phyloP scores from a whole-genome alignment of 768 basidiomycete species.

The Phanerochaete carnosa region DNA sequence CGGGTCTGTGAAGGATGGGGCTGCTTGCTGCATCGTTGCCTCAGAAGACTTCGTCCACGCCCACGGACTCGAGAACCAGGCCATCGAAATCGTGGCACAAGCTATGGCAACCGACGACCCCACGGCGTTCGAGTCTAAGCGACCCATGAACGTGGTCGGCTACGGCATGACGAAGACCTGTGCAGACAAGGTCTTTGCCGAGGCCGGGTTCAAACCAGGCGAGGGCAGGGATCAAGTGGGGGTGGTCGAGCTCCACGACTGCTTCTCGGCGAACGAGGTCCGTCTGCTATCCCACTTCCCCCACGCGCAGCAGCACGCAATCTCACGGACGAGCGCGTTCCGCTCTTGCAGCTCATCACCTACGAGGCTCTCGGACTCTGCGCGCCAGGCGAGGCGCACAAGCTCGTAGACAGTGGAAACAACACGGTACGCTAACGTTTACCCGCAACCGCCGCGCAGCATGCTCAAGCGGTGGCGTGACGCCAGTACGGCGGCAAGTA shows the following conservation, averaged over 20 bases:
- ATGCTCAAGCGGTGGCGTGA: background rate
- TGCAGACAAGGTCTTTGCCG: slow-evolving; percentile 64
- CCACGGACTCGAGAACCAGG: slow-evolving; percentile 78
- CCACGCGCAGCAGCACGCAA: background rate
- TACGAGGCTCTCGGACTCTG: slow-evolving; percentile 82
- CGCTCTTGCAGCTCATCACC: slow-evolving; percentile 60
- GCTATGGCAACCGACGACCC: slow-evolving; percentile 65
- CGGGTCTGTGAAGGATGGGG: slow-evolving; percentile 57
- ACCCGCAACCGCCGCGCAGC: background rate
- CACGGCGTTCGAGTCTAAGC: slow-evolving; percentile 59
- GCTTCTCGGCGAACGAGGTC: slow-evolving; percentile 82
- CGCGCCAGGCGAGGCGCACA: slow-evolving; percentile 61
- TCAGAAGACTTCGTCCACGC: slow-evolving; percentile 75
- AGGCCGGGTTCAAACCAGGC: slow-evolving; percentile 66
- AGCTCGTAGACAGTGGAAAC: slow-evolving; percentile 70
- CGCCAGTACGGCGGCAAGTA: slow-evolving; percentile 86
- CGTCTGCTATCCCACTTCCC: slow-evolving; percentile 9
- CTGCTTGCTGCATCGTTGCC: slow-evolving; percentile 73
- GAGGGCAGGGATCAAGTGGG: slow-evolving; percentile 69
- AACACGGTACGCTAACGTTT: slow-evolving; percentile 56
- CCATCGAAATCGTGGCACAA: slow-evolving; percentile 75
- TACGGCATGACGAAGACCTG: slow-evolving; percentile 70
- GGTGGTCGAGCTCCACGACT: slow-evolving; percentile 86
- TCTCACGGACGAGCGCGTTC: too few species aligned
- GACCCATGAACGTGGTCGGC: slow-evolving; percentile 81